These are phyloP conservation scores for Yamadazyma olivae DNA, from an alignment of 805 yeast genomes.

Conservation along the genomic window DNA sequence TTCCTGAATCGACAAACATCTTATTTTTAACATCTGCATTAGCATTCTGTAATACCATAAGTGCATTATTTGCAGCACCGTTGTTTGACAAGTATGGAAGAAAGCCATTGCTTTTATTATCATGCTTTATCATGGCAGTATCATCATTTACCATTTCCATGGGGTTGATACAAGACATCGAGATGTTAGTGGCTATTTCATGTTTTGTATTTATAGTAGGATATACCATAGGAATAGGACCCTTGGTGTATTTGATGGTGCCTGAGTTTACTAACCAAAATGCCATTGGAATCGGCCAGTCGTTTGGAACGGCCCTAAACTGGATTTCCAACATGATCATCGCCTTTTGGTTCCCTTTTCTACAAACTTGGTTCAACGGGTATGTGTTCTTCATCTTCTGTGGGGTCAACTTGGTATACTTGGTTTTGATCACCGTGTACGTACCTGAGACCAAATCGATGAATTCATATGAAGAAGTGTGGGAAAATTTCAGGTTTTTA, in stretches of 20 bases:
- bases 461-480: constrained; percentile 23
- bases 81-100: constrained; percentile 74
- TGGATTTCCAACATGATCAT: constrained; percentile 33
- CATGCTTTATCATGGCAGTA: constrained; percentile 20
- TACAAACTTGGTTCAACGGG: constrained; percentile 24
- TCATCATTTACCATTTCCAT: constrained; percentile 23
- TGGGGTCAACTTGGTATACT: constrained; percentile 17
- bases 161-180: constrained; percentile 18
- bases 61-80: constrained; percentile 68
- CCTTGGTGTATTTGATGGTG: constrained; percentile 36
- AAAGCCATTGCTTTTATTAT: constrained; percentile 36
- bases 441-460: constrained; percentile 36
- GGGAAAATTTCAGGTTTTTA: constrained; percentile 13
- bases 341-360: constrained; percentile 30
- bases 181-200: constrained; percentile 19
- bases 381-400: constrained; percentile 27
- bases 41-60: constrained; percentile 65
- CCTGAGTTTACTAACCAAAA: constrained; percentile 33
- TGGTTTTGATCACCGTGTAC: constrained; percentile 15
- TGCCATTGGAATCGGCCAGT: constrained; percentile 31
- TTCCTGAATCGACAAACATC: constrained; percentile 47
- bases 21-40: constrained; percentile 61
- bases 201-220: constrained; percentile 33
- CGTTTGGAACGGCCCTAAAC: constrained; percentile 31
- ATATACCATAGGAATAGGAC: constrained; percentile 34